These are phyloP conservation scores for Tricharina praecox DNA, from an alignment of 495 filamentous ascomycete species.

Conservation along the genomic window DNA sequence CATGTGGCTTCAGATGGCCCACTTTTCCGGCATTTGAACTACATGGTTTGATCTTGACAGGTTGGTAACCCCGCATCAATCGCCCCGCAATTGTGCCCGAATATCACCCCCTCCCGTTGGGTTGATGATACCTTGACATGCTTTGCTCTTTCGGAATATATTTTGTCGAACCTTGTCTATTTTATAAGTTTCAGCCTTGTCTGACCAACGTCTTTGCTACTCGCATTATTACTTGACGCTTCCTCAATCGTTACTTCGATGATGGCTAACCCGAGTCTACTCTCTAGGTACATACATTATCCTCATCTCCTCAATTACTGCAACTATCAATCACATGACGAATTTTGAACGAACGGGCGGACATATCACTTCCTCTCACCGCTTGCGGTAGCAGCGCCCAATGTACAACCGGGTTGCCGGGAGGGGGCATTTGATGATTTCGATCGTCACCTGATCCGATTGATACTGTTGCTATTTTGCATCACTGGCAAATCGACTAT, in stretches of 20 bases:
- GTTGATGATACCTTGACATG: slow-evolving; percentile 27
- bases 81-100: too few relatives aligned
- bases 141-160: slow-evolving; percentile 27
- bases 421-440: slow-evolving; percentile 24
- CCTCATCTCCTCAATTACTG: background rate
- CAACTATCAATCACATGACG: slow-evolving; percentile 20
- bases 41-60: too few relatives aligned
- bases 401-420: slow-evolving; percentile 24
- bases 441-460: slow-evolving; percentile 26
- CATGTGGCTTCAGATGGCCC: too few relatives aligned
- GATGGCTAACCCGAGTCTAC: too few relatives aligned
- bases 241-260: background rate
- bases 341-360: slow-evolving; percentile 29
- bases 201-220: slow-evolving; percentile 18
- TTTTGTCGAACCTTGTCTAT: slow-evolving; percentile 24
- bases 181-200: slow-evolving; percentile 28
- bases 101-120: too few relatives aligned
- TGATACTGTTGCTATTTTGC: slow-evolving; percentile 8
- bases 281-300: background rate
- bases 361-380: slow-evolving; percentile 24
- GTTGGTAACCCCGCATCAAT: too few relatives aligned
- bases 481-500: background rate
- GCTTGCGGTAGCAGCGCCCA: slow-evolving; percentile 22
- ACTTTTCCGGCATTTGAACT: too few relatives aligned
- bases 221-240: background rate